These are phyloP conservation scores for Arabidopsis suecica DNA, from an alignment of 345 rosid genomes.

Conservation along the genomic window DNA sequence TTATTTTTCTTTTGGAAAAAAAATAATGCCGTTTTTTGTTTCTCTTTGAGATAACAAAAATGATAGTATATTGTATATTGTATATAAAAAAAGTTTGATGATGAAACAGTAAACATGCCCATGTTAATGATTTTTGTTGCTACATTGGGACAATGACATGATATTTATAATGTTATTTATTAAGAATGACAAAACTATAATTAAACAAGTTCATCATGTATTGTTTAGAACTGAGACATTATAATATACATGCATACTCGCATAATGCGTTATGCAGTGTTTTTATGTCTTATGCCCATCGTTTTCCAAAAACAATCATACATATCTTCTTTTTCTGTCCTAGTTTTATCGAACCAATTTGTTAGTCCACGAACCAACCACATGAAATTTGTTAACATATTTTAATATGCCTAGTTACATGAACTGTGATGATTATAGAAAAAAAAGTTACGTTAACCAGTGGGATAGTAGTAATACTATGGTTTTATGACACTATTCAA, in stretches of 20 bases:
- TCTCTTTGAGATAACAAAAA: constrained; percentile 10
- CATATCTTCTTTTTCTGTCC: constrained; percentile 25
- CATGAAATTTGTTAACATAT: constrained; percentile 13
- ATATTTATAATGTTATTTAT: constrained; percentile 13
- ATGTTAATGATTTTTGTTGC: constrained; percentile 32
- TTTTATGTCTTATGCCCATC: constrained; percentile 34
- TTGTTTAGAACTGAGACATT: constrained; percentile 20
- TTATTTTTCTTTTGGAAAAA: too few species aligned
- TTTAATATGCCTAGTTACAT: constrained; percentile 35
- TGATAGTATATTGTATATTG: not conserved
- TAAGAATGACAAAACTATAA: not conserved
- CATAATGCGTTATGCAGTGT: constrained; percentile 28
- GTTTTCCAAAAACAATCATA: constrained; percentile 29
- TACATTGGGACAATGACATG: constrained; percentile 33
- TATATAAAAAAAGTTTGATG: not conserved
- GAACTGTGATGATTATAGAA: constrained; percentile 27
- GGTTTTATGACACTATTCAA: constrained; percentile 2
- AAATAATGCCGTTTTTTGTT: not conserved
- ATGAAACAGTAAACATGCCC: constrained; percentile 33
- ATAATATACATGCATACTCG: constrained; percentile 20
- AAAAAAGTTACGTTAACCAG: constrained; percentile 22
- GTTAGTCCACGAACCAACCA: constrained; percentile 39
- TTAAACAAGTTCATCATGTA: constrained; percentile 34
- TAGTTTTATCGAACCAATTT: constrained; percentile 24
- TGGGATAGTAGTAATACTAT: constrained; percentile 22